Conservation (phyloP, 768 basidiomycete genomes). For the Scleroderma citrinum region DNA sequence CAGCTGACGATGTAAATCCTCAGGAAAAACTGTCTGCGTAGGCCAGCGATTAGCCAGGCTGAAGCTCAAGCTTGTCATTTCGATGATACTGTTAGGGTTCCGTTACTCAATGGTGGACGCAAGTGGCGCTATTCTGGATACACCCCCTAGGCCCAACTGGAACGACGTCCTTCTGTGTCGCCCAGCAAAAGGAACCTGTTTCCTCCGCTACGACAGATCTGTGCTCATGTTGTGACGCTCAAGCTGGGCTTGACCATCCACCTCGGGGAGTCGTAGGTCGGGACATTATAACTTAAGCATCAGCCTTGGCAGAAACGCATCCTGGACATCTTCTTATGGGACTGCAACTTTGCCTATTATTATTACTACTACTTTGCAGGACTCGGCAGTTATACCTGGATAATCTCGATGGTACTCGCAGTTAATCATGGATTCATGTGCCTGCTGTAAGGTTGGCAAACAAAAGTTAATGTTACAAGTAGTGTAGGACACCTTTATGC, state of each 20-base stretch:
- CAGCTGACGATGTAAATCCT: slow-evolving; percentile 2
- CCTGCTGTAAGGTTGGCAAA: not conserved
- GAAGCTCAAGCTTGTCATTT: slow-evolving; percentile 64
- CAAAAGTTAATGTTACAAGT: not conserved
- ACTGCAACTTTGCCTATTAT: slow-evolving; percentile 3
- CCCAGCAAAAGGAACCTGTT: slow-evolving; percentile 50
- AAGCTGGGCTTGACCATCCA: slow-evolving; percentile 21
- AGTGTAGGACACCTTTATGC: not conserved
- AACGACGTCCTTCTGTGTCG: slow-evolving; percentile 69
- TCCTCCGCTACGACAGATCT: slow-evolving; percentile 38
- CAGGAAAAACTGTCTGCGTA: slow-evolving; percentile 66
- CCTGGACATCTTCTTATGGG: slow-evolving; percentile 3
- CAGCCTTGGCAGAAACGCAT: slow-evolving; percentile 12
- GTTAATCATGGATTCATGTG: not conserved
- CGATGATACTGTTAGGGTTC: slow-evolving; percentile 63
- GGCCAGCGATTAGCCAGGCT: slow-evolving; percentile 71
- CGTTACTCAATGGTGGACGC: slow-evolving; percentile 53
- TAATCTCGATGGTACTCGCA: not conserved
- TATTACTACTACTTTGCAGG: slow-evolving; percentile 7
- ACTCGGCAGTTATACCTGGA: not conserved
- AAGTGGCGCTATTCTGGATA: slow-evolving; percentile 37
- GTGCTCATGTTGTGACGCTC: slow-evolving; percentile 12
- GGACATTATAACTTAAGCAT: slow-evolving; percentile 6
- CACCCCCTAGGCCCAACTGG: slow-evolving; percentile 65
- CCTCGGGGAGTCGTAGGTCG: too few relatives aligned